Base-by-base conservation (phyloP, 441 rosid species). In the Eruca vesicaria region DNA sequence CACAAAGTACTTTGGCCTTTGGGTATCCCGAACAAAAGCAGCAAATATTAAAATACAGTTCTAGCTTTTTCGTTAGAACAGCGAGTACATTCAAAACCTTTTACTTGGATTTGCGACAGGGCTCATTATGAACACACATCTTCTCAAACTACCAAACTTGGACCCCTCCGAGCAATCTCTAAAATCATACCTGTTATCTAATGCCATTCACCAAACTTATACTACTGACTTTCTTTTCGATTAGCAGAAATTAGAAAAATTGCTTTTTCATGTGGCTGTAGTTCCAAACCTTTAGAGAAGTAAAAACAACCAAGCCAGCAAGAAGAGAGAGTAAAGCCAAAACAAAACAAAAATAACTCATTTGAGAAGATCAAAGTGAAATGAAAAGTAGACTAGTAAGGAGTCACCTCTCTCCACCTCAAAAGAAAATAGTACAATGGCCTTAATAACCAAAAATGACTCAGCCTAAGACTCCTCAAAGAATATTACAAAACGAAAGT, bases 381-480 rank as follows among this genome's bases (percentile, higher is more conserved):
- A 38, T 63, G 62, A 60, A 6, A 29, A 29, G 32, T 29, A 29
- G 32, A 29, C 32, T 29, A 29, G 32, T 29, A 29, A 29, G 32
- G 32, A 29, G 32, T 29, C 32, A 29, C 32, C 32, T 29, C 32
- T 29, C 32, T 29, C 32, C 32, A 29, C 32, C 32, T 29, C 32
- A 29, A 29, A 29, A 48, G 18, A 56, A 18, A 70, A 70, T 7
- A 32, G 71, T 36, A 45, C 70, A 76, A 45, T 32, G 75, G 61
- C 21, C 16, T 60, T 52, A 48, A 63, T 29, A 29, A 75, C 69
- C 64, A 76, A 77, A 77, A 77, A 77, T 45, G 72, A 71, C 76
- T 71, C 72, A 1, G 9, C 23, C 76, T 65, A 71, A 77, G 14
- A 50, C 23, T 12, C 14, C 57, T 38, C 32, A 33, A 68, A 75